Percentiles rank a stretch among this genome's conserved stretches.
Evolutionary conservation across 495 filamentous ascomycete genomes (phyloP).

Genomic region (Oidiodendron maius): DNA sequence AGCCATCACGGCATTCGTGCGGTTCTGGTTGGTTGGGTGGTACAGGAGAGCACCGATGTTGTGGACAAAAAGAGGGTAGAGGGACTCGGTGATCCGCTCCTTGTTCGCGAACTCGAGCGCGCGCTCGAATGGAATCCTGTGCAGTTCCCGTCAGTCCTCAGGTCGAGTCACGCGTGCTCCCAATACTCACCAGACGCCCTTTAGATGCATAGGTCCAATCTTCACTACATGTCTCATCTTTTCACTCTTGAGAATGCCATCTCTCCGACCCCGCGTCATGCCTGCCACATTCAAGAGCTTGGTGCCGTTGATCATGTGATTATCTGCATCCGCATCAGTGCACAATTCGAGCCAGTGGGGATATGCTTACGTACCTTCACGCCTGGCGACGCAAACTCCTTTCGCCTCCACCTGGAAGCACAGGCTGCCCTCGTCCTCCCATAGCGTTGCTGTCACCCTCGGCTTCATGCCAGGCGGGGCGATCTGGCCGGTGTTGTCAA

Average conservation of each 20-base stretch:
- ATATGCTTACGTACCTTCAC: slow-evolving; percentile 65
- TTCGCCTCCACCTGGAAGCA: slow-evolving; percentile 98
- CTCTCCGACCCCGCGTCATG: slow-evolving; percentile 93
- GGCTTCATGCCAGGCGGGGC: slow-evolving; percentile 97
- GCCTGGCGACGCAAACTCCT: slow-evolving; percentile 88
- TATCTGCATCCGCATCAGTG: slow-evolving; percentile 53
- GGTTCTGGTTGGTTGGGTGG: slow-evolving; percentile 80
- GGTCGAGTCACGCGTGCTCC: neutral
- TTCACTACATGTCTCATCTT: slow-evolving; percentile 96
- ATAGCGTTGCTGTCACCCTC: slow-evolving; percentile 92
- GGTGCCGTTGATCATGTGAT: slow-evolving; percentile 98
- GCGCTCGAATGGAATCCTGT: slow-evolving; percentile 96
- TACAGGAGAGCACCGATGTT: slow-evolving; percentile 94
- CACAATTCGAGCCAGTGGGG: neutral
- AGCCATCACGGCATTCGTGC: slow-evolving; percentile 82
- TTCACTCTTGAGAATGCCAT: slow-evolving; percentile 97
- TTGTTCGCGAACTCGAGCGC: slow-evolving; percentile 98
- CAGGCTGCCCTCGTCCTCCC: slow-evolving; percentile 96
- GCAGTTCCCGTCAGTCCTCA: neutral
- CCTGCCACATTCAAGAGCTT: slow-evolving; percentile 96
- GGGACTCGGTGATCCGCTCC: slow-evolving; percentile 93
- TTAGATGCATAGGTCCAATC: slow-evolving; percentile 98
- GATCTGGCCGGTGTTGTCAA: slow-evolving; percentile 87
- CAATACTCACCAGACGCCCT: slow-evolving; percentile 86
- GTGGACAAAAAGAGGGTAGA: slow-evolving; percentile 96